Percentiles rank a stretch among this genome's conserved stretches.
phyloP scores from a whole-genome alignment of 768 basidiomycete species.

The Cubamyces sp. region DNA sequence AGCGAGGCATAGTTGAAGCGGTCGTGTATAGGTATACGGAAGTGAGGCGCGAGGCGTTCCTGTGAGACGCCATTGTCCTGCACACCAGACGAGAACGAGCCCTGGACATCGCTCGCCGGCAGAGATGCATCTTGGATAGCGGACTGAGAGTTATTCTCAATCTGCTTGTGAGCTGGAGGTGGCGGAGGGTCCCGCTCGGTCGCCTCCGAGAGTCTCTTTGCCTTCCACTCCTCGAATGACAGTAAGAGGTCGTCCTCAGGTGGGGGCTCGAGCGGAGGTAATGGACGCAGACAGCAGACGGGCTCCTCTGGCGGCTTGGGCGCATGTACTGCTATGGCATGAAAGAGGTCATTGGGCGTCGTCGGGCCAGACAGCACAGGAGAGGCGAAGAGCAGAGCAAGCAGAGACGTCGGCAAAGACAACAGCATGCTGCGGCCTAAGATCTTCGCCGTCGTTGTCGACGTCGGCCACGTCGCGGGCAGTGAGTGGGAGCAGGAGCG shows the following conservation, averaged over 20 bases:
- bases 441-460: conserved; percentile 20
- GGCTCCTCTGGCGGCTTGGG: conserved; percentile 58
- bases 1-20: conserved; percentile 93
- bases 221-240: conserved; percentile 90
- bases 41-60: conserved; percentile 56
- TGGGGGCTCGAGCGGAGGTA: conserved; percentile 42
- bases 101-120: background rate
- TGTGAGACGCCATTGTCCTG: conserved; percentile 19
- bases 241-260: conserved; percentile 68
- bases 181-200: conserved; percentile 7
- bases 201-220: conserved; percentile 54
- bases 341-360: conserved; percentile 63
- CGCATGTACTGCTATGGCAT: conserved; percentile 52
- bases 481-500: conserved; percentile 6
- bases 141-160: conserved; percentile 18
- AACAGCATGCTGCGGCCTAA: conserved; percentile 27
- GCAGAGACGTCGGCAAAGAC: conserved; percentile 39
- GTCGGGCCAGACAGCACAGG: conserved; percentile 40
- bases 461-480: conserved; percentile 24
- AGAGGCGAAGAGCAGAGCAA: conserved; percentile 43
- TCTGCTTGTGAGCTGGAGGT: background rate
- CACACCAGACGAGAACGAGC: background rate
- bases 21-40: conserved; percentile 77
- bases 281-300: conserved; percentile 69
- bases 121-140: background rate